Evolutionary conservation across 23 red algal genomes (phyloP).

Genomic region (Agarophyton chilense): DNA sequence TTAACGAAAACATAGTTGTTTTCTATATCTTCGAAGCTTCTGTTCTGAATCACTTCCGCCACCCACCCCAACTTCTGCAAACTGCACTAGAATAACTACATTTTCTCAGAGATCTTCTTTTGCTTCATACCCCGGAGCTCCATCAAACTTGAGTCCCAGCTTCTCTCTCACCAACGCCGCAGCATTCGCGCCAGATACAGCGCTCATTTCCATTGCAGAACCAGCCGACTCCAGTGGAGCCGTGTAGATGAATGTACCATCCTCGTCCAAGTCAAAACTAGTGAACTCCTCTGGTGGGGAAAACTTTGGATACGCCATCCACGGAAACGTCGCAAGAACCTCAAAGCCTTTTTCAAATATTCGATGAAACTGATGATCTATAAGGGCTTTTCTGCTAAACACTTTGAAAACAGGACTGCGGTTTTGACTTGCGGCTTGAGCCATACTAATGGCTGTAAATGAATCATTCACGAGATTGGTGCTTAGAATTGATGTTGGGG

Average conservation of each 20-base stretch:
- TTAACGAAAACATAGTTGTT: no score
- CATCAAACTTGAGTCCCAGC: neutral
- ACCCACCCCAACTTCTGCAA: no score
- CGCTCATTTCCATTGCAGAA: slow-evolving; percentile 86
- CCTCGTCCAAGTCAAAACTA: slow-evolving; percentile 17
- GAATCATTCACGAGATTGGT: slow-evolving; percentile 28
- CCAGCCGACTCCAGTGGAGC: slow-evolving; percentile 65
- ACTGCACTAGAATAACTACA: no score
- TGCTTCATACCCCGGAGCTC: neutral
- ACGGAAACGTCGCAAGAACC: slow-evolving; percentile 22
- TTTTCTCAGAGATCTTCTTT: neutral
- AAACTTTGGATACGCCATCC: slow-evolving; percentile 77
- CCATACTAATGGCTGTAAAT: slow-evolving; percentile 49
- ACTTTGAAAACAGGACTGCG: slow-evolving; percentile 60
- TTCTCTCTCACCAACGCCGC: slow-evolving; percentile 51
- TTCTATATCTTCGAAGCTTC: no score
- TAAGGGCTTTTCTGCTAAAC: slow-evolving; percentile 32
- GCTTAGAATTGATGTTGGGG: slow-evolving; percentile 49
- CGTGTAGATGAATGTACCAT: slow-evolving; percentile 39
- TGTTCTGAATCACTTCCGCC: no score
- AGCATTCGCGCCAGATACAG: slow-evolving; percentile 63
- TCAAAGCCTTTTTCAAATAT: slow-evolving; percentile 38
- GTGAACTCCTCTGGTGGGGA: slow-evolving; percentile 59
- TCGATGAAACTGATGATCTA: neutral
- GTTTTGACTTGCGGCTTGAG: neutral